phyloP scores from a whole-genome alignment of 345 rosid genomes.

The Melaleuca quinquenervia region DNA sequence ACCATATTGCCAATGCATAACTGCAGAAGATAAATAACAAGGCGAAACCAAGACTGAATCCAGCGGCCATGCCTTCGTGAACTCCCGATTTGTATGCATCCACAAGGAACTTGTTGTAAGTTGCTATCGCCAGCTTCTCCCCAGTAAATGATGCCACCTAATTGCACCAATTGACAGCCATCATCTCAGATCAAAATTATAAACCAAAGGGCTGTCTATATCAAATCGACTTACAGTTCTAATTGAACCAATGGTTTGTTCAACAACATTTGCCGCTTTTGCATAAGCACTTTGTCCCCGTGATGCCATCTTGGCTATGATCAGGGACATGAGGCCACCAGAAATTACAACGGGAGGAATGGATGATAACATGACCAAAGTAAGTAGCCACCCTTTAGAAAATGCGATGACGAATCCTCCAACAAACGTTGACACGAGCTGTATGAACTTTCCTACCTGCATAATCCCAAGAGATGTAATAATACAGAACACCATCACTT shows the following conservation, averaged over 20 bases:
- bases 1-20: slow-evolving; percentile 31
- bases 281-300: slow-evolving; percentile 65
- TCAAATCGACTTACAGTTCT: slow-evolving; percentile 36
- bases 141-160: slow-evolving; percentile 81
- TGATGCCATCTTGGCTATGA: slow-evolving; percentile 50
- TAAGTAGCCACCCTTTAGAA: slow-evolving; percentile 75
- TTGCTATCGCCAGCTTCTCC: slow-evolving; percentile 17
- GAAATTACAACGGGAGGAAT: slow-evolving; percentile 63
- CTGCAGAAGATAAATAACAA: slow-evolving; percentile 3
- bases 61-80: slow-evolving; percentile 15
- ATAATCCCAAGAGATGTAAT: not conserved
- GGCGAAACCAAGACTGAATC: slow-evolving; percentile 18
- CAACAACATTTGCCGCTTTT: slow-evolving; percentile 61
- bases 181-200: not conserved
- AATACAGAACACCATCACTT: not conserved
- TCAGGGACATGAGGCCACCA: slow-evolving; percentile 42
- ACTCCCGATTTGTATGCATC: slow-evolving; percentile 15
- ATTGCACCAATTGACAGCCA: slow-evolving; percentile 10
- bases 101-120: slow-evolving; percentile 18
- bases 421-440: slow-evolving; percentile 57
- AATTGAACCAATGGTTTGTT: slow-evolving; percentile 73
- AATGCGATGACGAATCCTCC: slow-evolving; percentile 79
- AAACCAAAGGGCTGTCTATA: not conserved
- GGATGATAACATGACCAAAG: slow-evolving; percentile 56
- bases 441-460: slow-evolving; percentile 85